Base-by-base conservation (phyloP, 176 grass and related monocot genomes). In the Ensete ventricosum region DNA sequence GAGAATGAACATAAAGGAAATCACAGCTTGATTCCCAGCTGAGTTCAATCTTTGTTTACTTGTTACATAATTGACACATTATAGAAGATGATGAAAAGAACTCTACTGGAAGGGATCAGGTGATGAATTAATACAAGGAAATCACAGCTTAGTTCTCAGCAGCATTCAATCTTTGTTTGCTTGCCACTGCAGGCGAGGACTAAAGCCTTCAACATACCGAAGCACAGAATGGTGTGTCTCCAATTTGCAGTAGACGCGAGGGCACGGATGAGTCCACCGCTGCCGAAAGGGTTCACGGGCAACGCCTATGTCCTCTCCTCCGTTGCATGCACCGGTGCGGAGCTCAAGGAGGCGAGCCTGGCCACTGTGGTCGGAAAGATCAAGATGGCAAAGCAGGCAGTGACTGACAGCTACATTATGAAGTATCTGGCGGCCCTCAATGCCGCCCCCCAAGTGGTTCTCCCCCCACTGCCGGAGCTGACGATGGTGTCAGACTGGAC, bases 401-500 rank as follows among this genome's bases (percentile, higher is more conserved):
- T 71, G 14, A 79, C 52, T 7, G 53, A 79, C 5, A 26, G 54
- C 52, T 79, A 79, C 19, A 22, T 79, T 9, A 13, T 16, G 24
- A 25, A 48, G 17, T 79, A 79, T 21, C 4, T 79, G 5, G 77
- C 68, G 66, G 65, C 77, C 2, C 77, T 79, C 53, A 53, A 71
- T 9, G 66, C 53, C 52, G 55, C 11, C 51, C 77, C 29, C 0
- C 53, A 9, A 13, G 23, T 25, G 21, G 20, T 23, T 11, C 77
- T 79, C 11, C 77, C 77, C 10, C 11, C 53, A 11, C 77, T 79
- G 54, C 77, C 66, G 11, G 77, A 79, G 52, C 54, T 79, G 13
- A 79, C 77, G 25, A 79, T 79, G 67, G 64, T 79, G 10, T 79
- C 77, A 19, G 77, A 79, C 66, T 79, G 77, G 77, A 70, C 77